These are phyloP conservation scores for Mortierella sp. DNA, from an alignment of 371 early-diverging fungal genomes.

Conservation along the genomic window DNA sequence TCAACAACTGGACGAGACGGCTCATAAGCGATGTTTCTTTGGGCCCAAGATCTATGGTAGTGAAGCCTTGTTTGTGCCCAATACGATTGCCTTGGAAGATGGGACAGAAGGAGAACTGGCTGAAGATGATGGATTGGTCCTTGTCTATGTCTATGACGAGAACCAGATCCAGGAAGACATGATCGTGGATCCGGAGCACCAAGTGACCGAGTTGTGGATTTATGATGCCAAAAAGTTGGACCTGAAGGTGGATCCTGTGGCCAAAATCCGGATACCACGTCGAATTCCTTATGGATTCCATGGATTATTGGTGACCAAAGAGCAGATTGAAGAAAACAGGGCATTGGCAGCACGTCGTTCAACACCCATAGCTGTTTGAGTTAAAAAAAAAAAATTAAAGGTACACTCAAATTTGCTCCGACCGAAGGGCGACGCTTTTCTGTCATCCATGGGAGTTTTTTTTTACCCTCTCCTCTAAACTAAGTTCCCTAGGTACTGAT, in stretches of 20 bases:
- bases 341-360: not conserved
- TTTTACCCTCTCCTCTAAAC: no score
- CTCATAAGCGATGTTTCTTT: not conserved
- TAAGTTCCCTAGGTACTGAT: no score
- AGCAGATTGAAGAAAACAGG: conserved; percentile 34
- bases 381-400: not conserved
- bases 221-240: conserved; percentile 38
- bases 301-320: conserved; percentile 27
- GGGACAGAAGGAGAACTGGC: not conserved
- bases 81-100: no score
- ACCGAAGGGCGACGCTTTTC: no score
- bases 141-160: conserved; percentile 4
- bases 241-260: conserved; percentile 21
- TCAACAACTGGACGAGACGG: not conserved
- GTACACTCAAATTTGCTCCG: no score
- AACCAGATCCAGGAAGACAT: not conserved
- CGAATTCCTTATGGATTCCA: conserved; percentile 50
- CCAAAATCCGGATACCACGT: conserved; percentile 40
- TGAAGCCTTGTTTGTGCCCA: not conserved
- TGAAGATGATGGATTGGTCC: not conserved
- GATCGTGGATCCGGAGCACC: conserved; percentile 13
- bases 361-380: not conserved
- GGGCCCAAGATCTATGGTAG: not conserved
- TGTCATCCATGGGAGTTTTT: no score
- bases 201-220: conserved; percentile 46